phyloP scores from a whole-genome alignment of 441 rosid species.

The Melastoma candidum region DNA sequence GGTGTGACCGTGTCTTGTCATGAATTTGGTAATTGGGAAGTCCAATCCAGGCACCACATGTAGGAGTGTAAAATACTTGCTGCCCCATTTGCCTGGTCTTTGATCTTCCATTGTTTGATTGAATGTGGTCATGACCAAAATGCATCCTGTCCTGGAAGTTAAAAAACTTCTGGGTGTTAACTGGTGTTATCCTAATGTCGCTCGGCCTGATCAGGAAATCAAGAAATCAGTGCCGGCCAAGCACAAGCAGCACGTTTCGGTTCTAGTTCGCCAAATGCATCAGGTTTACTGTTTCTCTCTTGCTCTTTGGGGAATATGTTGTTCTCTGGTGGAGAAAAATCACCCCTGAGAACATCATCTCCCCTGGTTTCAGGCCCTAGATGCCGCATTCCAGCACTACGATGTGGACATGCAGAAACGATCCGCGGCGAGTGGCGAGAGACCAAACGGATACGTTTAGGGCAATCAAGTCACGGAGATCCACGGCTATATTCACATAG shows the following conservation, averaged over 20 bases:
- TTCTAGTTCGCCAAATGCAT: constrained; percentile 86
- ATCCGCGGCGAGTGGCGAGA: constrained; percentile 41
- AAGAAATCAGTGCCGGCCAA: constrained; percentile 73
- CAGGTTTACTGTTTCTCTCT: constrained; percentile 37
- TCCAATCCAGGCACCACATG: too few relatives aligned
- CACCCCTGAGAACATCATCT: too few relatives aligned
- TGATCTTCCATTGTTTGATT: too few relatives aligned
- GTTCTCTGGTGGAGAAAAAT: not conserved
- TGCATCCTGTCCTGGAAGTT: too few relatives aligned
- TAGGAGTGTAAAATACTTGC: too few relatives aligned
- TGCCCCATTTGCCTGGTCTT: too few relatives aligned
- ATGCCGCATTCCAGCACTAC: constrained; percentile 78
- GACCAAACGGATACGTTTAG: constrained; percentile 38
- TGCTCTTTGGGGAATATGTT: not conserved
- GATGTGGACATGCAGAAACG: constrained; percentile 74
- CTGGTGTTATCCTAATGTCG: not conserved
- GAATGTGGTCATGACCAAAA: too few relatives aligned
- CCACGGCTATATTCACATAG: too few relatives aligned
- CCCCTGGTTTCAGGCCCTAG: constrained; percentile 49
- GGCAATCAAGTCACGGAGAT: too few relatives aligned
- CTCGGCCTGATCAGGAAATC: constrained; percentile 37
- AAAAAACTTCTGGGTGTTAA: too few relatives aligned
- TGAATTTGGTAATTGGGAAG: too few relatives aligned
- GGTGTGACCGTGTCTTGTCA: too few relatives aligned
- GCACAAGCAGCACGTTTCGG: constrained; percentile 73